phyloP scores from a whole-genome alignment of 2,329 filamentous ascomycete species.

The Daldinia sp. region DNA sequence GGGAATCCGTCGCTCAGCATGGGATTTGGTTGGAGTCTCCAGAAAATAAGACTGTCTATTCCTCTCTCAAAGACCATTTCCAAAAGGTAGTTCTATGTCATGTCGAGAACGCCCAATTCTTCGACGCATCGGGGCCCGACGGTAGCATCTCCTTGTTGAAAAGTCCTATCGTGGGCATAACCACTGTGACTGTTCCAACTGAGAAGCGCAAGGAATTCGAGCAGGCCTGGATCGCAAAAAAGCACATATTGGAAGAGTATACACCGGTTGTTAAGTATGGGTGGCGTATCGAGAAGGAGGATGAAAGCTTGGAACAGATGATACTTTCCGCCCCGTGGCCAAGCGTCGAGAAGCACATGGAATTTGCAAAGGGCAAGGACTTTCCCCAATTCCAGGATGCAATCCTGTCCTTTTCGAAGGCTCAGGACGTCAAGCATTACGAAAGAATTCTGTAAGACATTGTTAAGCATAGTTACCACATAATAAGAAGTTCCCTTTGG shows the following conservation, averaged over 20 bases:
- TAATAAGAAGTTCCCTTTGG: background rate
- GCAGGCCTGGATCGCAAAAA: conserved; percentile 52
- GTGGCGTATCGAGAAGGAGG: conserved; percentile 58
- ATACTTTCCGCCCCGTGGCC: conserved; percentile 57
- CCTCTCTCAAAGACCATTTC: conserved; percentile 52
- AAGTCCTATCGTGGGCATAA: conserved; percentile 56
- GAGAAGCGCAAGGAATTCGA: conserved; percentile 52
- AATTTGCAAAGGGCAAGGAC: conserved; percentile 46
- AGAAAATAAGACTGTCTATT: conserved; percentile 56
- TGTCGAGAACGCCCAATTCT: conserved; percentile 51
- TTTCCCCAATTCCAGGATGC: conserved; percentile 45
- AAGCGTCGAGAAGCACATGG: conserved; percentile 52
- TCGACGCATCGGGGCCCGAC: conserved; percentile 31
- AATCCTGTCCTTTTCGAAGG: conserved; percentile 42
- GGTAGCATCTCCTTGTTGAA: conserved; percentile 43
- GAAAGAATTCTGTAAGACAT: conserved; percentile 47
- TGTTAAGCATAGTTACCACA: conserved; percentile 11
- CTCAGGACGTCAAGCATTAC: conserved; percentile 51
- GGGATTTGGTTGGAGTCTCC: conserved; percentile 58
- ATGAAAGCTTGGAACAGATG: conserved; percentile 54
- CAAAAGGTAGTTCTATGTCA: conserved; percentile 58
- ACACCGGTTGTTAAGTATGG: conserved; percentile 54
- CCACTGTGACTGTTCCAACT: conserved; percentile 49
- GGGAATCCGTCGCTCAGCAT: conserved; percentile 59
- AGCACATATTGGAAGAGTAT: conserved; percentile 49